These are phyloP conservation scores for Ophiocordyceps camponoti-saundersi DNA, from an alignment of 2,329 filamentous ascomycete species.

Conservation along the genomic window DNA sequence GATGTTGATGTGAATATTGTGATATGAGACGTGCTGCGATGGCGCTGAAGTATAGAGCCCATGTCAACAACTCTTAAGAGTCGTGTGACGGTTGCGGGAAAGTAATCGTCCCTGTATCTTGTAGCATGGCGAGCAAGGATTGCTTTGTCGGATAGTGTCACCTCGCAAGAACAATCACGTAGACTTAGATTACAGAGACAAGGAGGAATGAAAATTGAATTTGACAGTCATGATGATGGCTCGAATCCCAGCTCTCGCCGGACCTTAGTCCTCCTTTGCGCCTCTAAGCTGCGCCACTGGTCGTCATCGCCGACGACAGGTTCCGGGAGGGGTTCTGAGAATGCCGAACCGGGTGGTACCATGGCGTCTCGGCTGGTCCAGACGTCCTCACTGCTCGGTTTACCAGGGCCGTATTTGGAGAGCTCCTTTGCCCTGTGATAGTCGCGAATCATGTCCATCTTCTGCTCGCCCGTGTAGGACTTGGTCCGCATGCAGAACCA, in stretches of 20 bases:
- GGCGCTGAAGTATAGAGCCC: no score
- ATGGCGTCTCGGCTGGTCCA: constrained; percentile 60
- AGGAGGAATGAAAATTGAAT: no score
- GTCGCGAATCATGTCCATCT: constrained; percentile 44
- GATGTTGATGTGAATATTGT: no score
- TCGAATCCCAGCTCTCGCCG: constrained; percentile 14
- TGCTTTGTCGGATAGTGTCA: no score
- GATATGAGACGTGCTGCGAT: no score
- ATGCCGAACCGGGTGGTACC: constrained; percentile 31
- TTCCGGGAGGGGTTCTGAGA: constrained; percentile 21
- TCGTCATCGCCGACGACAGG: constrained; percentile 20
- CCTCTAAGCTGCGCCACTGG: constrained; percentile 21
- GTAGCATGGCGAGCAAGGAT: no score
- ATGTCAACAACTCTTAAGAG: no score
- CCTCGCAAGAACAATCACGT: no score
- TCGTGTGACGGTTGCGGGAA: no score
- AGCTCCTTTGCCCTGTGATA: constrained; percentile 51
- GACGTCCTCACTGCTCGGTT: constrained; percentile 70
- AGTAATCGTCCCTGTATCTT: no score
- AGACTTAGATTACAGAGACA: no score
- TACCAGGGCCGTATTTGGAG: constrained; percentile 44
- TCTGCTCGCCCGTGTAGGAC: constrained; percentile 39
- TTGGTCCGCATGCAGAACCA: constrained; percentile 93
- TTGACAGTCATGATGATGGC: constrained; percentile 2
- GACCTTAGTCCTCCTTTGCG: constrained; percentile 16